Evolutionary conservation across 495 filamentous ascomycete genomes (phyloP), one percentile per base, ranked within the genome.

Genomic region (Trichoderma asperelloides): DNA sequence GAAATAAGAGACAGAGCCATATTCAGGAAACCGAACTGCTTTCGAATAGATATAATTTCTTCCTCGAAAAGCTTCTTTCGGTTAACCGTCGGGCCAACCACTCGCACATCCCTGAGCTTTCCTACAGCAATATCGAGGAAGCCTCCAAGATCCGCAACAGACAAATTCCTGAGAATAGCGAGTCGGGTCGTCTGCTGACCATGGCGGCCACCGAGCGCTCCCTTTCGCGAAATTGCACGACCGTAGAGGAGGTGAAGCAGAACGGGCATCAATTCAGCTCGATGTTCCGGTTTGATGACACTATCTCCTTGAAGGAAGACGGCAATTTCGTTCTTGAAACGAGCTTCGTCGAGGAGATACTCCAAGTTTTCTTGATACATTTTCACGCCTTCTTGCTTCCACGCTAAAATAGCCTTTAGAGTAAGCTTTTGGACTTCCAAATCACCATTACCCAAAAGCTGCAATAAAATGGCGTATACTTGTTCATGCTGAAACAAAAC

Each of bases 1-100:
- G 88, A 87, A 68, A 97, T 86, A 73, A 98, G 84, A n/a, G 92
- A 87, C 65, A 93, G 88, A 55, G 95, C 81, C 91, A 98, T 94
- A 72, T 93, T 93, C 51, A 96, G 74, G 69, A 97, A 80, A 75
- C 95, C 95, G 65, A 92, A 79, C 72, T 97, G 94, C 77, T 92
- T 93, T 68, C 93, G 85, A 18, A 81, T 78, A 27, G 82, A 85
- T 3, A 91, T 72, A 1, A 86, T 63, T 60, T 89, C 86, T 16
- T 76, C 72, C 2, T 78, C 71, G 63, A 93, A 81, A 0, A 78
- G 67, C 39, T 82, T 75, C 30, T 89, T 79, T 0, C 84, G 66
- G 9, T 80, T 15, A 1, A 68, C 71, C 0, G 78, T 74, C 55
- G 85, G 78, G 43, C 88, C 74, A 25, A 89, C 67, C n/a, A 91